Conservation (phyloP, 306 rosid species). For the Glycine tomentella region DNA sequence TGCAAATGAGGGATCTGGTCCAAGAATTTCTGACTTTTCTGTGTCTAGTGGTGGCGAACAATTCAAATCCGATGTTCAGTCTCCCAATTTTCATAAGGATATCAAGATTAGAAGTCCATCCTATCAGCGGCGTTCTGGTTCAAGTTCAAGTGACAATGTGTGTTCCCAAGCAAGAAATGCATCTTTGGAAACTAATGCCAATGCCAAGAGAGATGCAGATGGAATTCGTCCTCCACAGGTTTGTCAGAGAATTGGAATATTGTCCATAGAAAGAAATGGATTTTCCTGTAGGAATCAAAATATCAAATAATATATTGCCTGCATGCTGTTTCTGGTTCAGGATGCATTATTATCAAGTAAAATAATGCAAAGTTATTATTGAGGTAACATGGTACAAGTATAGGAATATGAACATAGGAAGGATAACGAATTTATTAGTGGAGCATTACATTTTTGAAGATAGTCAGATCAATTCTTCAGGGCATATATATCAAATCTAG, state of each 20-base stretch:
- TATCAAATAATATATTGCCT: background rate
- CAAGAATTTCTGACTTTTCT: conserved; percentile 81
- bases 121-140: conserved; percentile 51
- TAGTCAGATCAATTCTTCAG: conserved; percentile 2
- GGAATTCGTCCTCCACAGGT: conserved; percentile 62
- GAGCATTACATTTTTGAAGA: conserved; percentile 4
- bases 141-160: conserved; percentile 63
- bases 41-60: conserved; percentile 76
- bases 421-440: background rate
- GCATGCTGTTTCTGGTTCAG: background rate
- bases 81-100: conserved; percentile 71
- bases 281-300: background rate
- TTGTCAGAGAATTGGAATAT: conserved; percentile 34
- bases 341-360: conserved; percentile 6
- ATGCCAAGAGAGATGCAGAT: conserved; percentile 54
- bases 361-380: background rate
- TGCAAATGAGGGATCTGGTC: conserved; percentile 77
- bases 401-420: background rate
- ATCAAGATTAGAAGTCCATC: conserved; percentile 67
- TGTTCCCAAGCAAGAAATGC: conserved; percentile 52
- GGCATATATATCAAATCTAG: conserved; percentile 4
- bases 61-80: conserved; percentile 70
- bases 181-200: conserved; percentile 48
- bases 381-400: background rate
- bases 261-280: background rate